A percentile compares a stretch with the other conserved stretches of the same genome.
Conservation (phyloP, 2,329 filamentous ascomycete species). For the Colletotrichum chrysophilum region DNA sequence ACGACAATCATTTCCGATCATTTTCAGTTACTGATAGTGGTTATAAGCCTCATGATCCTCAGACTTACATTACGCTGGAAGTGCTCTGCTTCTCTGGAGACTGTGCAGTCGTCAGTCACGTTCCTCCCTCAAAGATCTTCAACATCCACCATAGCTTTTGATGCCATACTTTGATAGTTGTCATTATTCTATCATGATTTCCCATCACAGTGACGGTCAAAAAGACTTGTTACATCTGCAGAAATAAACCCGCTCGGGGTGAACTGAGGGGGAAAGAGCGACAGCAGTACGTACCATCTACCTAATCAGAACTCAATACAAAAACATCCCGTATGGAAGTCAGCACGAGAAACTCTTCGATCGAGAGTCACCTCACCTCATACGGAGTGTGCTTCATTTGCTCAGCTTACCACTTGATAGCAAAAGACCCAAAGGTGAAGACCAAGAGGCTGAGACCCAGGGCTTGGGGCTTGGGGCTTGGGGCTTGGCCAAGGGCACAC, state of each 20-base stretch:
- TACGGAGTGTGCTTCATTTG: not conserved
- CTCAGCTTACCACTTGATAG: not conserved
- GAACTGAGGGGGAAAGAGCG: no score
- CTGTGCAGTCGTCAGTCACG: not conserved
- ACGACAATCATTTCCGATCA: no score
- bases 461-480: not conserved
- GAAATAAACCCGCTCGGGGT: no score
- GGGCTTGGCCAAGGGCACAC: not conserved
- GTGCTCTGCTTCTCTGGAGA: not conserved
- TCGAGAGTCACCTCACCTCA: no score
- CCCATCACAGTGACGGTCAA: not conserved
- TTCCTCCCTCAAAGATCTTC: not conserved
- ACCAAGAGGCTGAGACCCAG: not conserved
- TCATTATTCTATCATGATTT: no score
- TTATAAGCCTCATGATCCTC: accelerated
- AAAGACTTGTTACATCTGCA: not conserved
- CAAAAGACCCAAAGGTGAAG: accelerated
- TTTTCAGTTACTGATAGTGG: not conserved
- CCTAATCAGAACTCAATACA: not conserved
- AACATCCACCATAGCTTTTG: no score
- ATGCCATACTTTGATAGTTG: no score
- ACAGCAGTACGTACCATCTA: no score
- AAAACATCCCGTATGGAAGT: no score
- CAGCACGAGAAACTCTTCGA: no score
- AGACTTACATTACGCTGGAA: not conserved